These are phyloP conservation scores for Cnidoscolus chayamansa DNA, from an alignment of 441 rosid species.

Conservation along the genomic window DNA sequence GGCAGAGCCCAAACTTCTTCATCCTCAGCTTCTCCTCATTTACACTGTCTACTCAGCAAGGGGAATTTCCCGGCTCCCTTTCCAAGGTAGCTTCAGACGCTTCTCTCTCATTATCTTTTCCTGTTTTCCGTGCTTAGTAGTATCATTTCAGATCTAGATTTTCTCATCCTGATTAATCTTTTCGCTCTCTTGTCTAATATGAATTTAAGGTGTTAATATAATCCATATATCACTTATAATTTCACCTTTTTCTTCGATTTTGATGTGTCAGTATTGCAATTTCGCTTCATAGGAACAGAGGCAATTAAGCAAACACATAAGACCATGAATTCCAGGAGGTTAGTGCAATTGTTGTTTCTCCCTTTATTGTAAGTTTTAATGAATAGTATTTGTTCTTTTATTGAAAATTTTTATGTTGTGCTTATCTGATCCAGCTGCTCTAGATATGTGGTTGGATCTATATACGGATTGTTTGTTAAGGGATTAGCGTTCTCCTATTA, in stretches of 20 bases:
- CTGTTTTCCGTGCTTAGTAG: too few relatives aligned
- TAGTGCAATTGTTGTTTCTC: slow-evolving; percentile 24
- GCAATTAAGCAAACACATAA: background rate
- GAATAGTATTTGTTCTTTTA: background rate
- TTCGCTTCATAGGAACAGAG: background rate
- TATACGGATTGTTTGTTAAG: background rate
- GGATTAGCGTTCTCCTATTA: background rate
- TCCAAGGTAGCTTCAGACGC: slow-evolving; percentile 1
- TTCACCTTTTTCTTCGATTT: background rate
- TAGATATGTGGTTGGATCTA: background rate
- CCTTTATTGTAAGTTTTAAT: background rate
- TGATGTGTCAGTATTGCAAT: slow-evolving; percentile 8
- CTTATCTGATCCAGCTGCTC: background rate
- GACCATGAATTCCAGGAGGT: slow-evolving; percentile 52
- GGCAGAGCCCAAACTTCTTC: background rate
- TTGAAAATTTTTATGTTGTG: background rate
- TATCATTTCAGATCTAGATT: slow-evolving; percentile 10
- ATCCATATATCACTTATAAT: background rate
- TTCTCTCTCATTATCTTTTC: background rate
- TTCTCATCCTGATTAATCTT: background rate
- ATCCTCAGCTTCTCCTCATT: background rate
- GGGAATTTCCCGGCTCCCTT: background rate
- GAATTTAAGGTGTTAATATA: background rate
- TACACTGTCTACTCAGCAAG: background rate
- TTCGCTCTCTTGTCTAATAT: background rate